phyloP scores from a whole-genome alignment of 139 green algal species.

The Haematococcus lacustris region DNA sequence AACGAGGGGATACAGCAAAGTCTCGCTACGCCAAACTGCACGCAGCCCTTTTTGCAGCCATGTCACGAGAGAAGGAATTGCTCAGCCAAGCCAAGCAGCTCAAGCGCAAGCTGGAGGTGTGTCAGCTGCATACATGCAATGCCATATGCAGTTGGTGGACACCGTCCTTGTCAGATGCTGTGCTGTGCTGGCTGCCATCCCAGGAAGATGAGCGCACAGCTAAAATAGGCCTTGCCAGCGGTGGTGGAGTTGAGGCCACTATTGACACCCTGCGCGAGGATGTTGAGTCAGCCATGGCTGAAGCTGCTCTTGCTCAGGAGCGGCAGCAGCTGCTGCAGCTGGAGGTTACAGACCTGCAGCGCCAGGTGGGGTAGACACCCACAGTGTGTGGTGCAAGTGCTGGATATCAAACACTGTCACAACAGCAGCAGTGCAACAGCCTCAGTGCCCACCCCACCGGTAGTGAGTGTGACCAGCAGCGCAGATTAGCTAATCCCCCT shows the following conservation, averaged over 20 bases:
- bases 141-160: not conserved
- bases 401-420: too few relatives aligned
- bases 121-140: not conserved
- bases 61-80: slow-evolving; percentile 39
- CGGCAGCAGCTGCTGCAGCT: slow-evolving; percentile 55
- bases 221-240: too few relatives aligned
- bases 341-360: slow-evolving; percentile 50
- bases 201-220: too few relatives aligned
- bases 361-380: too few relatives aligned
- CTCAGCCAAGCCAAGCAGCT: slow-evolving; percentile 37
- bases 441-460: too few relatives aligned
- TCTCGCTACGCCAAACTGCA: slow-evolving; percentile 31
- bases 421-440: too few relatives aligned
- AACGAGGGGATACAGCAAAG: slow-evolving; percentile 30
- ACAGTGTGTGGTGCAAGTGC: too few relatives aligned
- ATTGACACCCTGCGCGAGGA: slow-evolving; percentile 58
- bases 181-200: too few relatives aligned
- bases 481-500: too few relatives aligned
- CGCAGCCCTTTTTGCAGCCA: slow-evolving; percentile 33
- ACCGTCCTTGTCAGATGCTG: too few relatives aligned
- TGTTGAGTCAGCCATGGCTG: slow-evolving; percentile 53
- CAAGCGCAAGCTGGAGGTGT: slow-evolving; percentile 44
- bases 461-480: too few relatives aligned
- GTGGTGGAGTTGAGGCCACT: too few relatives aligned
- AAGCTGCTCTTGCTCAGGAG: slow-evolving; percentile 58